A percentile compares a stretch with the other conserved stretches of the same genome.
Evolutionary conservation across 352 stramenopile species (phyloP).

Genomic region (Globisporangium recalcitrans): DNA sequence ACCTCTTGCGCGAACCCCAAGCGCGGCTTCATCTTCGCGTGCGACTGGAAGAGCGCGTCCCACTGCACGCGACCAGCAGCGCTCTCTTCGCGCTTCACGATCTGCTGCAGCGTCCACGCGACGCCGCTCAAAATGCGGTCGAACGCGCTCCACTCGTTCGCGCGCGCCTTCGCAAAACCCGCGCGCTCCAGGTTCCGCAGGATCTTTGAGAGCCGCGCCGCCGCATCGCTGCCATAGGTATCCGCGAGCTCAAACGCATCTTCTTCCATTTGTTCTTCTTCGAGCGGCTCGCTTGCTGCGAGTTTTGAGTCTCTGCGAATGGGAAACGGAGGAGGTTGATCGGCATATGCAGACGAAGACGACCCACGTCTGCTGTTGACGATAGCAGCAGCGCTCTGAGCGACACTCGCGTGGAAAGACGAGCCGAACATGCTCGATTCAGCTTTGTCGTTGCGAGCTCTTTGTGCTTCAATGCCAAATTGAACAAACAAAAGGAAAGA

Average conservation of each 20-base stretch:
- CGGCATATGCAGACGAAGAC: neutral
- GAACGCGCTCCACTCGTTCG: conserved; percentile 42
- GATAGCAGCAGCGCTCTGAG: neutral
- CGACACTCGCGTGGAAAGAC: conserved; percentile 3
- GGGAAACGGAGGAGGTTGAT: neutral
- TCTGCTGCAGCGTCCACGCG: conserved; percentile 54
- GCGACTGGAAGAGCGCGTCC: conserved; percentile 57
- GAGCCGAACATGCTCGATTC: conserved; percentile 3
- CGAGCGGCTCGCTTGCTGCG: neutral
- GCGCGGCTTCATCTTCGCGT: conserved; percentile 62
- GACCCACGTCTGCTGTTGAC: neutral
- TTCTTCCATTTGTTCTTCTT: neutral
- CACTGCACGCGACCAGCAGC: conserved; percentile 46
- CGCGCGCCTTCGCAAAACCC: conserved; percentile 44
- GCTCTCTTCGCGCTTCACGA: conserved; percentile 46
- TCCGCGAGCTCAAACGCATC: conserved; percentile 32
- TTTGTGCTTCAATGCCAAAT: conserved; percentile 2
- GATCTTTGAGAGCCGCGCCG: conserved; percentile 26
- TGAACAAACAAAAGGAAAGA: conserved; percentile 5
- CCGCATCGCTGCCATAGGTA: conserved; percentile 30
- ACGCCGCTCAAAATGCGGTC: conserved; percentile 57
- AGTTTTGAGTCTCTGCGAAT: neutral
- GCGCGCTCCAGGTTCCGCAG: conserved; percentile 27
- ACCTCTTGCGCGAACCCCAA: conserved; percentile 64
- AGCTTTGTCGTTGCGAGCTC: neutral